A percentile compares a stretch with the other conserved stretches of the same genome.
phyloP scores from a whole-genome alignment of 1,139 yeast species.

The Hyphopichia fennica region DNA sequence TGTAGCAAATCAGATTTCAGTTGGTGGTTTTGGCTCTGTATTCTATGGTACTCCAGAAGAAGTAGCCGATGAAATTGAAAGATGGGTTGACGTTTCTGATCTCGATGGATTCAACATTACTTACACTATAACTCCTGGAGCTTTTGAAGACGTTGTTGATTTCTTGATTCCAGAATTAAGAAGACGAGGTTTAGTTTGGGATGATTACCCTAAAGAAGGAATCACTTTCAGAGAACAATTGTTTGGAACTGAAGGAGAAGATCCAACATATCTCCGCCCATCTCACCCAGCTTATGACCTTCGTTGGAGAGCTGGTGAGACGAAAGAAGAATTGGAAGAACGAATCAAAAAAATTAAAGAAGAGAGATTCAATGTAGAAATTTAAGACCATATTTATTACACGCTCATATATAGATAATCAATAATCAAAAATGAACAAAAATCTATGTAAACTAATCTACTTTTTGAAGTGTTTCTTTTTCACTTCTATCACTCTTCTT shows the following conservation, averaged over 20 bases:
- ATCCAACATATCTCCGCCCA: slow-evolving; percentile 18
- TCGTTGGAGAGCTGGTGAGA: slow-evolving; percentile 40
- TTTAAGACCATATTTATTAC: background rate
- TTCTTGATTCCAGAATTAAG: slow-evolving; percentile 26
- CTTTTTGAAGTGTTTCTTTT: background rate
- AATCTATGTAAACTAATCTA: no score
- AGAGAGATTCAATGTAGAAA: background rate
- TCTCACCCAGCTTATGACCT: slow-evolving; percentile 39
- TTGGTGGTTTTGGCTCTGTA: slow-evolving; percentile 31
- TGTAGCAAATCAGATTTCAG: slow-evolving; percentile 26
- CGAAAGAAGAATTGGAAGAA: slow-evolving; percentile 36
- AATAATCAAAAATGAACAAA: no score
- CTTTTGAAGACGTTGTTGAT: slow-evolving; percentile 30
- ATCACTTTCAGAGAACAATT: slow-evolving; percentile 26
- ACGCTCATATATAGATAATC: background rate
- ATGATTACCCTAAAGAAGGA: slow-evolving; percentile 25
- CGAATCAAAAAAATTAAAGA: slow-evolving; percentile 3
- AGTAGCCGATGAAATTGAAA: slow-evolving; percentile 29
- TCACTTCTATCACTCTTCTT: slow-evolving; percentile 6
- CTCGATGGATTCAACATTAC: slow-evolving; percentile 33
- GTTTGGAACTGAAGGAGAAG: slow-evolving; percentile 24
- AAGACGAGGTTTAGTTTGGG: slow-evolving; percentile 25
- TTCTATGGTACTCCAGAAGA: slow-evolving; percentile 22
- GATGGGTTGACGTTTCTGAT: slow-evolving; percentile 29
- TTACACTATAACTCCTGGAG: slow-evolving; percentile 25